phyloP scores from a whole-genome alignment of 345 rosid genomes.

The Hibiscus syriacus region DNA sequence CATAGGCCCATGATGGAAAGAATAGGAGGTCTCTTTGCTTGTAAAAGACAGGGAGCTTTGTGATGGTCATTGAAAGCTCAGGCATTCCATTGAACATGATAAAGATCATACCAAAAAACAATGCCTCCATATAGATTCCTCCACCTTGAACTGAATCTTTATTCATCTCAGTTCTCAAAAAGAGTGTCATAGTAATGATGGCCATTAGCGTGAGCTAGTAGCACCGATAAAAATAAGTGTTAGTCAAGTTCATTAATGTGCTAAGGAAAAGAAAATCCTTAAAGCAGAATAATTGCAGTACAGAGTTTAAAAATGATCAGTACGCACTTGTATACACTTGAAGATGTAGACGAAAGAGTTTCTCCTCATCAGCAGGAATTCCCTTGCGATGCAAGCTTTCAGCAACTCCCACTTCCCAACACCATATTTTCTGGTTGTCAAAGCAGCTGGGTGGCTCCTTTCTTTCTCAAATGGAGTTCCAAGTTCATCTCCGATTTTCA shows the following conservation, averaged over 20 bases:
- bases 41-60: constrained; percentile 78
- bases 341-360: constrained; percentile 66
- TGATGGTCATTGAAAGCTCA: constrained; percentile 68
- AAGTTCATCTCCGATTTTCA: constrained; percentile 40
- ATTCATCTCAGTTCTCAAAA: constrained; percentile 54
- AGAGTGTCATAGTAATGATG: constrained; percentile 35
- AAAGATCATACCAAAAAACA: constrained; percentile 42
- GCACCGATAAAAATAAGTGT: constrained; percentile 1
- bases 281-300: background rate
- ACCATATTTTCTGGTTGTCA: constrained; percentile 51
- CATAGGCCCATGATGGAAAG: constrained; percentile 75
- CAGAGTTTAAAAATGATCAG: background rate
- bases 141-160: constrained; percentile 38
- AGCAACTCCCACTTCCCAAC: constrained; percentile 45
- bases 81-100: constrained; percentile 66
- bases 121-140: constrained; percentile 44
- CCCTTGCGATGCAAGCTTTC: constrained; percentile 55
- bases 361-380: constrained; percentile 67
- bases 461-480: constrained; percentile 44
- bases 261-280: too few relatives aligned
- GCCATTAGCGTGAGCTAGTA: constrained; percentile 36
- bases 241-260: constrained; percentile 9
- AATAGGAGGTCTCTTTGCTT: constrained; percentile 73
- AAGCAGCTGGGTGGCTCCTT: constrained; percentile 71
- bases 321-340: constrained; percentile 56